These are phyloP conservation scores for Delonix regia DNA, from an alignment of 306 rosid species.

Conservation along the genomic window DNA sequence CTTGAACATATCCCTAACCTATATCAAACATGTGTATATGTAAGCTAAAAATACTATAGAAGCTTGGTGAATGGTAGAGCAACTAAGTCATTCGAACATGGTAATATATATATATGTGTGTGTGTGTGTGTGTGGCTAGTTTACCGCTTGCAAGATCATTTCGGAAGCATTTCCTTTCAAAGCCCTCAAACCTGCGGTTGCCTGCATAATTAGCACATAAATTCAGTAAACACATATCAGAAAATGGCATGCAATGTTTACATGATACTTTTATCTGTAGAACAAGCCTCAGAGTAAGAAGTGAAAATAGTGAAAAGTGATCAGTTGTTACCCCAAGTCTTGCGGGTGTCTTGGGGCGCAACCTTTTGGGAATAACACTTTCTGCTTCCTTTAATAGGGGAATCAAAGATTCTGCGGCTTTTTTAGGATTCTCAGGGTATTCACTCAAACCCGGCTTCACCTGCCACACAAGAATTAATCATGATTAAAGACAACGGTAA, in stretches of 20 bases:
- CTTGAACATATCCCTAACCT: conserved; percentile 70
- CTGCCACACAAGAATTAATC: background rate
- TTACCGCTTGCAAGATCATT: conserved; percentile 67
- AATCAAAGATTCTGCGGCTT: conserved; percentile 69
- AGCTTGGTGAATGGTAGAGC: background rate
- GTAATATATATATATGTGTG: no score
- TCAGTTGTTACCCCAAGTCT: conserved; percentile 59
- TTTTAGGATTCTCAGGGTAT: conserved; percentile 47
- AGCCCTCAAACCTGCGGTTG: conserved; percentile 78
- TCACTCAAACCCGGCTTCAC: conserved; percentile 66
- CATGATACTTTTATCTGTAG: no score
- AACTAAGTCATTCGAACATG: background rate
- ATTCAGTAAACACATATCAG: background rate
- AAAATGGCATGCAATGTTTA: background rate
- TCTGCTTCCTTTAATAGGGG: conserved; percentile 61
- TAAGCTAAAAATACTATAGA: no score
- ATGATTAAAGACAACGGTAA: no score
- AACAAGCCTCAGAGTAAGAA: no score
- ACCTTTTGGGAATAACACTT: conserved; percentile 54
- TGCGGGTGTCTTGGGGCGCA: conserved; percentile 63
- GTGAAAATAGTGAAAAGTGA: no score
- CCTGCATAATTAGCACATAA: conserved; percentile 43
- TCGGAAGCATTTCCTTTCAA: conserved; percentile 60
- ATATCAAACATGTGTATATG: no score
- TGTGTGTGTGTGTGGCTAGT: no score